A percentile compares a stretch with the other conserved stretches of the same genome.
These are phyloP conservation scores for Chrysochromulina tobinii DNA, from an alignment of 78 protist genomes.

Conservation along the genomic window DNA sequence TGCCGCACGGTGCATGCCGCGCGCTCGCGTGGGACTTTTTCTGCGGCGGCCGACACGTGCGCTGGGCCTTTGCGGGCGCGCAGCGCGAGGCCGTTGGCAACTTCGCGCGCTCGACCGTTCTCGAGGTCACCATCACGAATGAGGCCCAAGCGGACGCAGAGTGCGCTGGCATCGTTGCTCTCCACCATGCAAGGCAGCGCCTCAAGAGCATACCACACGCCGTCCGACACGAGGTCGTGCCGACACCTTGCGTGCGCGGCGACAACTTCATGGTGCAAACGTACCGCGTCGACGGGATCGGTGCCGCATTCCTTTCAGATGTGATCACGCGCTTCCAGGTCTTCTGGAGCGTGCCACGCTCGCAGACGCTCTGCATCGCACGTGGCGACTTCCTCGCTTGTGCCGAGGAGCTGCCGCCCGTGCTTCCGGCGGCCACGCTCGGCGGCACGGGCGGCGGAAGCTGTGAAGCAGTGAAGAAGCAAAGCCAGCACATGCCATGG, in stretches of 20 bases:
- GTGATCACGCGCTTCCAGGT: neutral
- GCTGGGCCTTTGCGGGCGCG: neutral
- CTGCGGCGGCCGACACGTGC: neutral
- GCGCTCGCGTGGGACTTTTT: neutral
- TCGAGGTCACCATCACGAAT: neutral
- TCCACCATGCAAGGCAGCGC: no score
- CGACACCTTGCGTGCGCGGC: no score
- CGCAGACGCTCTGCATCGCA: neutral
- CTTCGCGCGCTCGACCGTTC: neutral
- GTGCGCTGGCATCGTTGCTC: no score
- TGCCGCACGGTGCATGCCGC: neutral
- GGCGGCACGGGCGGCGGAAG: no score
- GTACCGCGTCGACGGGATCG: neutral
- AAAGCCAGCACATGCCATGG: no score
- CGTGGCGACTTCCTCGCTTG: neutral
- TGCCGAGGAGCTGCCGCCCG: neutral
- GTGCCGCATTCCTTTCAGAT: neutral
- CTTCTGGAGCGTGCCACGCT: neutral
- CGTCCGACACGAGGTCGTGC: no score
- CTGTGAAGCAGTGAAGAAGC: no score
- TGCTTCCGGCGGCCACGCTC: no score
- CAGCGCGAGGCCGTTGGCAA: neutral
- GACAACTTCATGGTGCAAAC: neutral
- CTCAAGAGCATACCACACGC: no score
- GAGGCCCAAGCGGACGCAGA: neutral